phyloP scores from a whole-genome alignment of 2,329 filamentous ascomycete species.

The Cladophialophora bantiana region DNA sequence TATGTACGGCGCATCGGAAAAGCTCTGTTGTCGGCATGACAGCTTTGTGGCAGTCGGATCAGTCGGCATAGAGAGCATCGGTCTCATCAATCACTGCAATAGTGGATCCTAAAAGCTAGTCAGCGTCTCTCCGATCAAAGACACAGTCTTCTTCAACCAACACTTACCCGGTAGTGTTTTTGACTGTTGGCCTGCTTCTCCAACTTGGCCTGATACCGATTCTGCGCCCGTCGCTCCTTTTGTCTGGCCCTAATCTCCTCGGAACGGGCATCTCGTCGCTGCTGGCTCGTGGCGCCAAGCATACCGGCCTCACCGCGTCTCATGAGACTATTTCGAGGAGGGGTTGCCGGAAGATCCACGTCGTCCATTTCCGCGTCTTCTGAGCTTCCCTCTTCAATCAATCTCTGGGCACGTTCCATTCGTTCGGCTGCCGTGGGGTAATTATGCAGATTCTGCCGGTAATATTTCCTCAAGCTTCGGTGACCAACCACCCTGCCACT shows the following conservation, averaged over 20 bases:
- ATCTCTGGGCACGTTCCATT: constrained; percentile 56
- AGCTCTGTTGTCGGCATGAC: constrained; percentile 1
- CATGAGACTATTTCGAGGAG: constrained; percentile 52
- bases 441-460: constrained; percentile 86
- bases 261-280: constrained; percentile 71
- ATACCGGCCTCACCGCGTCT: constrained; percentile 79
- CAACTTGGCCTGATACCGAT: constrained; percentile 71
- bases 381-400: constrained; percentile 55
- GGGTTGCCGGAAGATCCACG: constrained; percentile 37
- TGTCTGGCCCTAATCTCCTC: constrained; percentile 74
- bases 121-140: constrained; percentile 12
- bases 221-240: constrained; percentile 66
- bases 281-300: constrained; percentile 75
- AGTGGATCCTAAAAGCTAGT: constrained; percentile 36
- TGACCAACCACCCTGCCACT: constrained; percentile 90
- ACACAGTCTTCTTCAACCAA: constrained; percentile 2
- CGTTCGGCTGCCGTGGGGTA: constrained; percentile 82
- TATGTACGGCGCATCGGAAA: neutral
- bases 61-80: neutral
- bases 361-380: constrained; percentile 58
- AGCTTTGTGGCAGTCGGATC: neutral
- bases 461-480: constrained; percentile 85
- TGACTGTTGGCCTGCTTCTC: constrained; percentile 80
- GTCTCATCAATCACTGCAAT: constrained; percentile 34
- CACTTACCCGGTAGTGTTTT: constrained; percentile 71